These are phyloP conservation scores for Sporothrix dimorphospora DNA, from an alignment of 2,329 filamentous ascomycete species.

Conservation along the genomic window DNA sequence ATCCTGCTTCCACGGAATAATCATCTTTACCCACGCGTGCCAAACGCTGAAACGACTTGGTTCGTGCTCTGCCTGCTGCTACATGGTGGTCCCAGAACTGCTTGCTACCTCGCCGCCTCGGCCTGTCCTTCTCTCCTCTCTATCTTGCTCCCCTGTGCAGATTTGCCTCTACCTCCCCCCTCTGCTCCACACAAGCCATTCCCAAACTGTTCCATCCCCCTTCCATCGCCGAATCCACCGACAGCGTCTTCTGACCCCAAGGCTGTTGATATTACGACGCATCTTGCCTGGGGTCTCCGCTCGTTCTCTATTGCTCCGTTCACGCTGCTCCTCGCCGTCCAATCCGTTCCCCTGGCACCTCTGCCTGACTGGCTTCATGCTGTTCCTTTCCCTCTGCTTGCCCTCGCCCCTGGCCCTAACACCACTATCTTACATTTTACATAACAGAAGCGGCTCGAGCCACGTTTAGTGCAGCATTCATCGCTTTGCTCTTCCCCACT, in stretches of 20 bases:
- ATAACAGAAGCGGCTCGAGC: conserved; percentile 32
- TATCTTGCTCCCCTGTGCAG: conserved; percentile 1
- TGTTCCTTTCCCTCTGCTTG: not conserved
- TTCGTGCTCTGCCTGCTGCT: conserved; percentile 31
- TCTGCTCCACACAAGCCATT: conserved; percentile 18
- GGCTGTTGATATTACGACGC: conserved; percentile 4
- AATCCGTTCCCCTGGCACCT: not conserved
- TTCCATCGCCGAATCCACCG: conserved; percentile 23
- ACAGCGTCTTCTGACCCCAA: conserved; percentile 9
- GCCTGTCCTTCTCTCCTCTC: conserved; percentile 24
- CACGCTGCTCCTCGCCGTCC: not conserved
- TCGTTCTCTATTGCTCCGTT: not conserved
- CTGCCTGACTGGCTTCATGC: not conserved
- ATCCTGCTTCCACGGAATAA: not conserved
- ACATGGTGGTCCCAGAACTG: conserved; percentile 15
- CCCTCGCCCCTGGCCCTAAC: conserved; percentile 22
- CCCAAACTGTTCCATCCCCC: conserved; percentile 32
- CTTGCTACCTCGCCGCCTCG: not conserved
- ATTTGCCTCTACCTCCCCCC: conserved; percentile 1
- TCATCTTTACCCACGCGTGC: conserved; percentile 18
- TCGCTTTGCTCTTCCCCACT: conserved; percentile 27
- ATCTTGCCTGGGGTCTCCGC: not conserved
- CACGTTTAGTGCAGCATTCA: conserved; percentile 25
- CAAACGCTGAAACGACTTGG: conserved; percentile 33
- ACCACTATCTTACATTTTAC: conserved; percentile 24